phyloP scores from a whole-genome alignment of 192 early-diverging fungal species.

The Podila epigama region DNA sequence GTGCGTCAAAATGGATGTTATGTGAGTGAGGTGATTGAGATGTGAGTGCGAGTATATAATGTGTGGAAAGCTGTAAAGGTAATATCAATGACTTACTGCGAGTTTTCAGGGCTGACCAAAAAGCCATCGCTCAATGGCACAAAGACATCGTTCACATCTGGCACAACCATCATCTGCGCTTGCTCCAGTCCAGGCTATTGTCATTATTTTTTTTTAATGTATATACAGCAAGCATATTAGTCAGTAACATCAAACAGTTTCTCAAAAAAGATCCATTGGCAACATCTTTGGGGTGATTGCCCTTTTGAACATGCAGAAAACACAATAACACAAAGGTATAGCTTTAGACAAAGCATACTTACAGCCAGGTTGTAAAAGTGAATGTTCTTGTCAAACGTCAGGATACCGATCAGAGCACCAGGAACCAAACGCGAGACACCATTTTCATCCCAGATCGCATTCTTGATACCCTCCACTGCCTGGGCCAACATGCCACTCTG shows the following conservation, averaged over 20 bases:
- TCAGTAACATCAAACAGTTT: background rate
- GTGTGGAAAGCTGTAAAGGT: slow-evolving; percentile 1
- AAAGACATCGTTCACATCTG: slow-evolving; percentile 93
- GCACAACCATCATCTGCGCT: slow-evolving; percentile 94
- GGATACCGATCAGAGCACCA: slow-evolving; percentile 79
- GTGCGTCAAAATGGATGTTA: no score
- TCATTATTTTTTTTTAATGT: background rate
- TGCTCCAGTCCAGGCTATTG: slow-evolving; percentile 79
- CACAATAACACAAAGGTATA: no score
- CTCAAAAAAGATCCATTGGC: slow-evolving; percentile 1
- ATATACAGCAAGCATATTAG: background rate
- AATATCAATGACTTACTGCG: slow-evolving; percentile 56
- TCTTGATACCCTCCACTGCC: slow-evolving; percentile 71
- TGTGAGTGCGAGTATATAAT: background rate
- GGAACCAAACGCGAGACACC: slow-evolving; percentile 54
- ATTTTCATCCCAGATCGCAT: slow-evolving; percentile 67
- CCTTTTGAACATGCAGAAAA: no score
- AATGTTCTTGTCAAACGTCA: slow-evolving; percentile 89
- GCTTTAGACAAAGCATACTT: slow-evolving; percentile 13
- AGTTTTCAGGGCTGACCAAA: slow-evolving; percentile 84
- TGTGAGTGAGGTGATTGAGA: no score
- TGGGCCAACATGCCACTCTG: slow-evolving; percentile 83
- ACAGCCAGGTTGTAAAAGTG: slow-evolving; percentile 96
- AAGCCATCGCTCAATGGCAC: slow-evolving; percentile 94
- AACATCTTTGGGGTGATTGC: no score